These are phyloP conservation scores for Talaromyces ruber DNA, from an alignment of 495 filamentous ascomycete genomes.

Conservation along the genomic window DNA sequence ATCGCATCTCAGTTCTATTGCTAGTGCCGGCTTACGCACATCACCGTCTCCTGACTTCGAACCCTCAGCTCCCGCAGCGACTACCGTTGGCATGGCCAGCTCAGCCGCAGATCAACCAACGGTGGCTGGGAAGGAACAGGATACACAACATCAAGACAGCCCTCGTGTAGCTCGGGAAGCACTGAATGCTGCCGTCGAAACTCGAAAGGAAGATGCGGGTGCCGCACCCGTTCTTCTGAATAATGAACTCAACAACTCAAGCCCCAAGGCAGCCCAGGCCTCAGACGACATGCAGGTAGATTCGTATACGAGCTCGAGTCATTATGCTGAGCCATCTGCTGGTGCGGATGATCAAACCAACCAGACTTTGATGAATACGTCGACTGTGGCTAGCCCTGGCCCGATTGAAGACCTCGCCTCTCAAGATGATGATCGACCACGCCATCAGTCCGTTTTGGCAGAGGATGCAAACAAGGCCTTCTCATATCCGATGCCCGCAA, in stretches of 20 bases:
- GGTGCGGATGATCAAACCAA: slow-evolving; percentile 21
- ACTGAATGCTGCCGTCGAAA: slow-evolving; percentile 18
- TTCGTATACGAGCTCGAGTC: slow-evolving; percentile 18
- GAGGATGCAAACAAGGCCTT: slow-evolving; percentile 43
- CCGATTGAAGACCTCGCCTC: slow-evolving; percentile 36
- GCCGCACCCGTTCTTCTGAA: neutral
- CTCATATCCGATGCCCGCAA: slow-evolving; percentile 43
- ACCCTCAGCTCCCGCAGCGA: neutral
- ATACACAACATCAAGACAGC: slow-evolving; percentile 19
- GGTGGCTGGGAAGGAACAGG: slow-evolving; percentile 27
- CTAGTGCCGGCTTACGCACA: slow-evolving; percentile 37
- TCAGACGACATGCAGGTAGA: slow-evolving; percentile 41
- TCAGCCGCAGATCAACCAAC: slow-evolving; percentile 19
- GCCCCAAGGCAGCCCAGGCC: slow-evolving; percentile 21
- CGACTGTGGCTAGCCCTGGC: slow-evolving; percentile 39
- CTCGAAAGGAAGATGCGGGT: neutral
- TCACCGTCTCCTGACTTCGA: slow-evolving; percentile 21
- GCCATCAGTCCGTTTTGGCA: slow-evolving; percentile 24
- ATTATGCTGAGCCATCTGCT: slow-evolving; percentile 15
- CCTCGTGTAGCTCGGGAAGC: slow-evolving; percentile 38
- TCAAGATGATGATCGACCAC: slow-evolving; percentile 33
- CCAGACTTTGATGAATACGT: slow-evolving; percentile 26
- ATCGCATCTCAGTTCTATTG: slow-evolving; percentile 35
- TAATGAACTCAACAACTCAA: slow-evolving; percentile 4
- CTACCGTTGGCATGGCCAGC: slow-evolving; percentile 1